A percentile compares a stretch with the other conserved stretches of the same genome.
Conservation (phyloP, 345 rosid genomes). For the Noccaea caerulescens region DNA sequence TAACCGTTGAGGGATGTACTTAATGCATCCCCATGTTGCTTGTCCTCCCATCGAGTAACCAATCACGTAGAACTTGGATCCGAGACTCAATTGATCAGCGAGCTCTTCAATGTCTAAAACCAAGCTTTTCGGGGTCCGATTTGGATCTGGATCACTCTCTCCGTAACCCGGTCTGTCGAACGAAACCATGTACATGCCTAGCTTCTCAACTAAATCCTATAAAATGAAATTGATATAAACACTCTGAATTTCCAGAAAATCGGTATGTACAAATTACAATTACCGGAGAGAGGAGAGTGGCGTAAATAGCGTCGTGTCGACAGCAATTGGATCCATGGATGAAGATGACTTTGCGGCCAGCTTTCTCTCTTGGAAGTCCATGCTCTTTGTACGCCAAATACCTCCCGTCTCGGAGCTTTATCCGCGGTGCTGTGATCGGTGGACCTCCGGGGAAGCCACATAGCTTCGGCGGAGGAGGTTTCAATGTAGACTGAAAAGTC, state of each 20-base stretch:
- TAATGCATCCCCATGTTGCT: conserved; percentile 55
- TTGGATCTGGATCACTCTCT: conserved; percentile 66
- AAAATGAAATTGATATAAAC: conserved; percentile 10
- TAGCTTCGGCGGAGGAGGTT: conserved; percentile 50
- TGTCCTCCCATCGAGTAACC: conserved; percentile 67
- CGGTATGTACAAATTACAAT: conserved; percentile 27
- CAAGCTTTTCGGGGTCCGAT: conserved; percentile 48
- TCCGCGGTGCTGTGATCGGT: conserved; percentile 52
- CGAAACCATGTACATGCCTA: conserved; percentile 53
- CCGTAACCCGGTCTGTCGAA: conserved; percentile 71
- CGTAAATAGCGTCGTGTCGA: conserved; percentile 47
- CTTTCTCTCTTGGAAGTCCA: conserved; percentile 52
- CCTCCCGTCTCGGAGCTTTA: conserved; percentile 64
- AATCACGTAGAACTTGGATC: conserved; percentile 51
- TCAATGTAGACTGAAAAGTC: conserved; percentile 47
- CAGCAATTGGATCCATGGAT: conserved; percentile 55
- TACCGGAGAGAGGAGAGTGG: conserved; percentile 48
- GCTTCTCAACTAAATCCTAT: conserved; percentile 53
- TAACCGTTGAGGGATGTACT: conserved; percentile 67
- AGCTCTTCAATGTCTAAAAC: conserved; percentile 65
- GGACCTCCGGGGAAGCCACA: conserved; percentile 53
- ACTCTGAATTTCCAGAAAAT: neutral
- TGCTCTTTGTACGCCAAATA: conserved; percentile 59
- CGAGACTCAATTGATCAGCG: conserved; percentile 61
- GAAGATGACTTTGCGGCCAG: conserved; percentile 51